A percentile compares a stretch with the other conserved stretches of the same genome.
Conservation (phyloP, 2,329 filamentous ascomycete species). For the Colletotrichum noveboracense region DNA sequence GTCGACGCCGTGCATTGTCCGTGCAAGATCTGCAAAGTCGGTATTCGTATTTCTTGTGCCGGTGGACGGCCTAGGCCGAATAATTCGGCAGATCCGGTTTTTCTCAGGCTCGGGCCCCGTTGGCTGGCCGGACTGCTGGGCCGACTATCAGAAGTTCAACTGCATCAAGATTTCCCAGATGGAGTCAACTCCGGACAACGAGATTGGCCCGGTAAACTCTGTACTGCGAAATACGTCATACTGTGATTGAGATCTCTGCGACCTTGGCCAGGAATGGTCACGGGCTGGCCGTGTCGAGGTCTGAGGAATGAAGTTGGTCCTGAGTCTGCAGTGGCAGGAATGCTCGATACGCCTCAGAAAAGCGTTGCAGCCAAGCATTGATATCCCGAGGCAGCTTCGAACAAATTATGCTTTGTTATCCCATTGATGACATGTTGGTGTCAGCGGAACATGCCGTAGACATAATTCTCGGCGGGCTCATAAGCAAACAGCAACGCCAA, state of each 20-base stretch:
- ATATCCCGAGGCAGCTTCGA: neutral
- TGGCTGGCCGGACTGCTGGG: constrained; percentile 9
- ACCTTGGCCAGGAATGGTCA: neutral
- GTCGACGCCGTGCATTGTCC: neutral
- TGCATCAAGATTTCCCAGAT: neutral
- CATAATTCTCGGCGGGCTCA: neutral
- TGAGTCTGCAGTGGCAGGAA: neutral
- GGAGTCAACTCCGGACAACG: neutral
- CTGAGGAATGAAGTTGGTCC: constrained; percentile 7
- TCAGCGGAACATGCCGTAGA: neutral
- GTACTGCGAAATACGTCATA: constrained; percentile 8
- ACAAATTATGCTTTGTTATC: neutral
- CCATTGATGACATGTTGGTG: neutral
- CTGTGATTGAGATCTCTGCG: neutral
- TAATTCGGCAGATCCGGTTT: constrained; percentile 5
- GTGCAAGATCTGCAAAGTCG: neutral
- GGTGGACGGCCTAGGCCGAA: neutral
- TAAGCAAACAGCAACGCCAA: neutral
- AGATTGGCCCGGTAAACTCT: neutral
- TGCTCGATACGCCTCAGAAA: neutral
- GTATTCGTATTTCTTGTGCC: neutral
- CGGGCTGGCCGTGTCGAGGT: neutral
- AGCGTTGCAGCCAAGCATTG: neutral
- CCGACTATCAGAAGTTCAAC: neutral
- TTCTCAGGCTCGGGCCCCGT: neutral